These are phyloP conservation scores for Kwoniella mangroviensis DNA, from an alignment of 768 basidiomycete genomes.

Conservation along the genomic window DNA sequence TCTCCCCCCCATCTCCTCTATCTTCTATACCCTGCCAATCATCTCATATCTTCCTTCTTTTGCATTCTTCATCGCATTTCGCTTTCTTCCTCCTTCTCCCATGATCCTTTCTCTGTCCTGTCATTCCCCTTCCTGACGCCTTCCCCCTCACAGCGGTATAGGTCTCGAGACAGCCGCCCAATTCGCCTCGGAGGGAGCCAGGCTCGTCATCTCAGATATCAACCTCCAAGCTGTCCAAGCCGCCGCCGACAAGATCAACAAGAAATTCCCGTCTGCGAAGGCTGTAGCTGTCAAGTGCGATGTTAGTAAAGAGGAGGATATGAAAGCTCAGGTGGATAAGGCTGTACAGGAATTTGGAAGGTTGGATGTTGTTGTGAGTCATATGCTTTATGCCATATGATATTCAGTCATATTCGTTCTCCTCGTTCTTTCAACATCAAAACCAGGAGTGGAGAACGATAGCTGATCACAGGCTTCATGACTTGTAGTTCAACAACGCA, in stretches of 20 bases:
- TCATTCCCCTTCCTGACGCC: neutral
- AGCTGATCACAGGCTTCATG: too few species aligned
- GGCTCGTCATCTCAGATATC: constrained; percentile 85
- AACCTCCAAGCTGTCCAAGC: constrained; percentile 75
- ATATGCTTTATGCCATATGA: neutral
- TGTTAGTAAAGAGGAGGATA: constrained; percentile 83
- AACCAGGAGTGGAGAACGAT: too few species aligned
- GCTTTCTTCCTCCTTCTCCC: too few species aligned
- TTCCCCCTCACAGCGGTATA: constrained; percentile 72
- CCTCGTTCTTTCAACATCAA: too few species aligned
- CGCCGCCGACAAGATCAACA: constrained; percentile 67
- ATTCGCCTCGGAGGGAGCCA: constrained; percentile 93
- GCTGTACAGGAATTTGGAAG: constrained; percentile 88
- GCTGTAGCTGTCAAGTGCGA: constrained; percentile 75
- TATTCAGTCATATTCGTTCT: too few species aligned
- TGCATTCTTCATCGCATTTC: too few species aligned
- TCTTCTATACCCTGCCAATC: too few species aligned
- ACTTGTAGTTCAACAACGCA: constrained; percentile 98
- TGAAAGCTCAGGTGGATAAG: constrained; percentile 77
- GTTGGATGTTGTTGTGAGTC: constrained; percentile 85
- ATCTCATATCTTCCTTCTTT: too few species aligned
- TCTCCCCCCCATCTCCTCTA: too few species aligned
- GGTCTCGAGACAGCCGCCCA: constrained; percentile 93
- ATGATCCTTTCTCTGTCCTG: too few species aligned
- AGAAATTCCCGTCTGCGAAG: constrained; percentile 65